Evolutionary conservation across 805 yeast species (phyloP).

Genomic region (Debaryomyces hansenii): DNA sequence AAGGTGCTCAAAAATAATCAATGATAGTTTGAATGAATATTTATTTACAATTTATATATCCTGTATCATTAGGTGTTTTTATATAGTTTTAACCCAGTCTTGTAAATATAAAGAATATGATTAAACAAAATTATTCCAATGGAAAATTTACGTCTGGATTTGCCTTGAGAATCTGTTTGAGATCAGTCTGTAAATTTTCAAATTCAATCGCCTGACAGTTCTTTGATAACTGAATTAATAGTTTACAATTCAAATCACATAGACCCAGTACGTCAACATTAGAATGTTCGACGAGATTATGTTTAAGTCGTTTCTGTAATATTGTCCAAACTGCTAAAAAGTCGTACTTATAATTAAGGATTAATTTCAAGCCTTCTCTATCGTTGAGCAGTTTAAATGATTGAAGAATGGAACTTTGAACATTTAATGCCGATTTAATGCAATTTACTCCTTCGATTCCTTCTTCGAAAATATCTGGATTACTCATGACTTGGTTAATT

Average conservation of each 20-base stretch:
- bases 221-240: background rate
- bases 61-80: background rate
- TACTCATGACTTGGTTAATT: slow-evolving; percentile 30
- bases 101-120: background rate
- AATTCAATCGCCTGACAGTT: background rate
- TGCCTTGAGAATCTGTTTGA: background rate
- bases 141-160: too few relatives aligned
- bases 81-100: background rate
- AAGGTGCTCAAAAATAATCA: slow-evolving; percentile 27
- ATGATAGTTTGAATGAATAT: background rate
- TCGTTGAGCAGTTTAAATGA: slow-evolving; percentile 13
- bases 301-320: slow-evolving; percentile 3
- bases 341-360: slow-evolving; percentile 31
- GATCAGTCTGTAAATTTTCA: background rate
- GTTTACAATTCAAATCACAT: background rate
- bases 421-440: slow-evolving; percentile 17
- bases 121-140: background rate
- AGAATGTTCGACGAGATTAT: background rate
- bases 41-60: background rate
- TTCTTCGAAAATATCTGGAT: slow-evolving; percentile 26
- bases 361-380: slow-evolving; percentile 14
- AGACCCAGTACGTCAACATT: background rate
- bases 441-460: slow-evolving; percentile 9
- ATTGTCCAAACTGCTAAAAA: slow-evolving; percentile 38
- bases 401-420: slow-evolving; percentile 21